Base-by-base conservation (phyloP, 2,329 filamentous ascomycete genomes). In the Leptodontidium sp. region DNA sequence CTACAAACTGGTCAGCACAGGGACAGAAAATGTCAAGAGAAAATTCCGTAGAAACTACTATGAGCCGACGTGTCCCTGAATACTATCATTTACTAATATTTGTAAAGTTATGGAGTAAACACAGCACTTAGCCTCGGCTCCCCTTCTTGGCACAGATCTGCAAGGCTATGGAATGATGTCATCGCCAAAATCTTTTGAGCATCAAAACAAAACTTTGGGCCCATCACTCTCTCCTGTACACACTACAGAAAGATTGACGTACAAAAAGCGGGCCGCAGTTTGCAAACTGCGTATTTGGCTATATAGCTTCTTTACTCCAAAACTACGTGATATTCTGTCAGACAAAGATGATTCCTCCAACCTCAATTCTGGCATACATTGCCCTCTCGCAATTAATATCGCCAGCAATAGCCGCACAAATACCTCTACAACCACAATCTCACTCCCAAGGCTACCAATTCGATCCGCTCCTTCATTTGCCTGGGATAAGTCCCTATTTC, bases 401-500 rank as follows among this genome's bases (percentile, higher is more conserved):
- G 17, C 4, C 17, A 29, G 38, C 26, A 26, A 21, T 24, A 14
- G 15, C 63, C 26, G 66, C 64, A 24, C 69, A 71, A n/a, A 67
- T 71, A 24, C 69, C 69, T 8, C 61, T 72, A n/a, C 32, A 66
- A 12, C 71, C 74, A 35, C 40, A 73, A 68, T 75, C 72, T 1
- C 76, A 77, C 47, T 69, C 68, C 0, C 69, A 77, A 68, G 74
- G 70, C 26, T 86, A 86, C 71, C 77, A 76, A 64, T 88, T 88
- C 76, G 84, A 87, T 64, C 83, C 86, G 0, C 79, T 88, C 2
- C 78, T 87, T 32, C 86, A 88, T 65, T 80, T 88, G 11, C 82
- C 82, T 0, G 86, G 86, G n/a, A 85, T 87, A 6, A 80, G 85
- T 0, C 86, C 86, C 0, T 88, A 88, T 73, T 88, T 87, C 65